Evolutionary conservation across 2,329 filamentous ascomycete species (phyloP), one percentile per base, ranked within the genome.

Genomic region (Phaeosphaeriaceae sp.): DNA sequence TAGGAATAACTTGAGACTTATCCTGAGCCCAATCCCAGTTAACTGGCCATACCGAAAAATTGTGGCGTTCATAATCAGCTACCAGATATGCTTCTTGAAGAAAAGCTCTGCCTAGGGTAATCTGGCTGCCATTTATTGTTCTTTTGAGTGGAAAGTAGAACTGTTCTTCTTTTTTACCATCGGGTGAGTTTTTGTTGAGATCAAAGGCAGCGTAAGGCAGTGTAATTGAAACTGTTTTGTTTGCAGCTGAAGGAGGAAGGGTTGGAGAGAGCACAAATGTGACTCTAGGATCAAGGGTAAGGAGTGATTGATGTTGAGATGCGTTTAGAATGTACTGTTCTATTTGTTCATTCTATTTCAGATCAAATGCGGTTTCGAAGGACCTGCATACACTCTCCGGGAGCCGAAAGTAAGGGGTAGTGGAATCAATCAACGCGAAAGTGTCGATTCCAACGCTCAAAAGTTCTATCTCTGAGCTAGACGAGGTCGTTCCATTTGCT

Each of bases 381-480:
- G 44, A 54, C 13, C 64, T 20, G 36, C 69, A 75, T 7, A 64
- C 69, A 6, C 42, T 45, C 3, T 53, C 41, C 3, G 73, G 72
- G 1, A 76, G 62, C 57, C 64, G 74, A 1, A 75, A 37, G 15
- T 74, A 56, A 1, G 73, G 61, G 5, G 71, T 53, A 0, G 68
- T 60, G 1, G 73, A 74, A 65, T 89, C 86, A 47, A 90, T 81
- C 44, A 83, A 62, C 17, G 83, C 82, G 12, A 56, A 56, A 11
- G 73, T 47, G 23, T 11, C 11, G 3, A 8, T 26, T 6, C 68
- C 63, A 20, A 67, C 60, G 6, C 9, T 20, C 13, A 39, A 21
- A n/a, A 39, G 20, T 7, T 1, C 18, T 6, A 20, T 16, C 6
- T 28, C 8, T 9, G 54, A 55, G 1, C 46, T 18, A 16, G 52